A percentile compares a stretch with the other conserved stretches of the same genome.
Evolutionary conservation across 345 rosid species (phyloP).

Genomic region (Streptanthus diversifolius): DNA sequence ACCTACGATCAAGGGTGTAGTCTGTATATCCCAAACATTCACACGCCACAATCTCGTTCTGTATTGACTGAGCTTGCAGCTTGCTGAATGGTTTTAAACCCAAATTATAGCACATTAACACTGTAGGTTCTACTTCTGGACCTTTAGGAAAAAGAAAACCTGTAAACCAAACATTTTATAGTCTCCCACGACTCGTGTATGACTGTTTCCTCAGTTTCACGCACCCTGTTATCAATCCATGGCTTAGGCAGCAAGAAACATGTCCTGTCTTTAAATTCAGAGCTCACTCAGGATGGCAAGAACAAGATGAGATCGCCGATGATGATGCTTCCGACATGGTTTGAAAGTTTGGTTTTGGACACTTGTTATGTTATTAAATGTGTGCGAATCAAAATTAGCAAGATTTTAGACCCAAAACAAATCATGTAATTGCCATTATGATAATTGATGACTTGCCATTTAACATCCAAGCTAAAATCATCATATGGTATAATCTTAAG

Average conservation of each 20-base stretch:
- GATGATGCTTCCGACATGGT: conserved; percentile 47
- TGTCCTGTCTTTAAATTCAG: conserved; percentile 77
- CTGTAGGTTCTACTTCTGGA: too few species aligned
- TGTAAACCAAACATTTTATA: neutral
- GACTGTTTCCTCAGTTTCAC: conserved; percentile 62
- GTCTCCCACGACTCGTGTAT: neutral
- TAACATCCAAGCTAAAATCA: neutral
- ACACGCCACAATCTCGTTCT: too few species aligned
- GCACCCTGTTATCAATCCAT: conserved; percentile 70
- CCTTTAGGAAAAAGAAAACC: too few species aligned
- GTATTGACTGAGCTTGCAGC: too few species aligned
- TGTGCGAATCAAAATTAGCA: neutral
- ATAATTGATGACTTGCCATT: neutral
- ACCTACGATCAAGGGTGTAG: too few species aligned
- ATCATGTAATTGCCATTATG: neutral
- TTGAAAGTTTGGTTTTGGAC: conserved; percentile 21
- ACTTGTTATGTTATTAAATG: neutral
- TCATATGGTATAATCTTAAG: neutral
- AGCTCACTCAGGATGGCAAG: conserved; percentile 61
- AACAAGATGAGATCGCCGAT: too few species aligned
- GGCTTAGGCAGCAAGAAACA: conserved; percentile 80
- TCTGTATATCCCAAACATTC: too few species aligned
- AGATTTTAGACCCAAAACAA: neutral
- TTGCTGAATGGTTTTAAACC: too few species aligned
- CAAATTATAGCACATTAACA: too few species aligned